Conservation (phyloP, 495 filamentous ascomycete genomes). For the Trichocladium antarcticum region DNA sequence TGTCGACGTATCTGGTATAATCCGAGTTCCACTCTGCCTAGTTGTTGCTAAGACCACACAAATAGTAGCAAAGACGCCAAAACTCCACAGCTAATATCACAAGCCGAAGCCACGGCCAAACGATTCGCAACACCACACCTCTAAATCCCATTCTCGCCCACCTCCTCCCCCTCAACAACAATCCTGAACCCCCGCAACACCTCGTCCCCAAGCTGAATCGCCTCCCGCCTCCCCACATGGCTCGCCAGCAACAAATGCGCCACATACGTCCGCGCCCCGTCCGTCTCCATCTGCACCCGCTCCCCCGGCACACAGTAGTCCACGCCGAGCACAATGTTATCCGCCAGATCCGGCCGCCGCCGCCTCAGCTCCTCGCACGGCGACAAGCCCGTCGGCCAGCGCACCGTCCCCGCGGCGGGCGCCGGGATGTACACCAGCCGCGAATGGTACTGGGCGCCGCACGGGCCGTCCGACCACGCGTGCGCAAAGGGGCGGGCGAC, state of each 20-base stretch:
- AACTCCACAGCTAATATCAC: too few relatives aligned
- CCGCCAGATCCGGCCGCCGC: constrained; percentile 16
- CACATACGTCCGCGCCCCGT: constrained; percentile 21
- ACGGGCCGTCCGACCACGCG: not conserved
- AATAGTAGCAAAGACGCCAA: too few relatives aligned
- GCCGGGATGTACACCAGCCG: constrained; percentile 24
- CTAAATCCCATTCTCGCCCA: constrained; percentile 11
- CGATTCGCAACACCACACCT: not conserved
- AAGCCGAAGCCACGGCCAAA: too few relatives aligned
- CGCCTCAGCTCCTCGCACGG: constrained; percentile 22
- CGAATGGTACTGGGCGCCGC: constrained; percentile 22
- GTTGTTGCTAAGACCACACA: too few relatives aligned
- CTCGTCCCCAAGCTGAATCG: constrained; percentile 17
- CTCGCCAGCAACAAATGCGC: constrained; percentile 20
- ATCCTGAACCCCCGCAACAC: constrained; percentile 14
- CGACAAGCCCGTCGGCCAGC: constrained; percentile 3
- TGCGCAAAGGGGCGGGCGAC: constrained; percentile 20
- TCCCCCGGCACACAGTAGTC: constrained; percentile 19
- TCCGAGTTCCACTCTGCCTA: too few relatives aligned
- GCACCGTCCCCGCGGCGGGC: constrained; percentile 13
- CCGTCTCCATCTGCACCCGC: constrained; percentile 11
- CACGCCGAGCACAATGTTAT: constrained; percentile 14
- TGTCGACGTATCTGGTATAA: too few relatives aligned
- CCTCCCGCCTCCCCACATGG: constrained; percentile 13
- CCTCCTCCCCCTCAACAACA: constrained; percentile 10